These are phyloP conservation scores for Rhodotorula toruloides DNA, from an alignment of 768 basidiomycete species.

Conservation along the genomic window DNA sequence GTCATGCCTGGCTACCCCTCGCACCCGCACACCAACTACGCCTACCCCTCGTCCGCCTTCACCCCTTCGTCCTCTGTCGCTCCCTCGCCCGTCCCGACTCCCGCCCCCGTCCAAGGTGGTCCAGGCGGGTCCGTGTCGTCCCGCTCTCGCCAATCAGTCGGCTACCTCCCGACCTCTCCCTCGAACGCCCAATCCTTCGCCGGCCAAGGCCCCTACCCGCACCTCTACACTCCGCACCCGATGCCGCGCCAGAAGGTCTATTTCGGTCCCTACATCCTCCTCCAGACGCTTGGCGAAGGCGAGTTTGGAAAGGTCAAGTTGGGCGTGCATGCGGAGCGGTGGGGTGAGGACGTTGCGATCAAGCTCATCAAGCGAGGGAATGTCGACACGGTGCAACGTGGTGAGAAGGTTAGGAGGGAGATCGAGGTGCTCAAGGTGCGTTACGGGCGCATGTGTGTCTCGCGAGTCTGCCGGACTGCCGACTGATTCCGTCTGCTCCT, in stretches of 20 bases:
- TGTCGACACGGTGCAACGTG: slow-evolving; percentile 71
- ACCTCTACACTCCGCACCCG: slow-evolving; percentile 38
- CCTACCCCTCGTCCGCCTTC: not conserved
- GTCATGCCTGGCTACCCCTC: slow-evolving; percentile 2
- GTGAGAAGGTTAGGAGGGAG: slow-evolving; percentile 94
- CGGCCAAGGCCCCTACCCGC: slow-evolving; percentile 34
- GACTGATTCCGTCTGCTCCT: slow-evolving; percentile 52
- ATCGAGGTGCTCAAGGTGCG: slow-evolving; percentile 91
- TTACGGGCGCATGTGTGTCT: slow-evolving; percentile 34
- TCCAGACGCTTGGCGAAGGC: slow-evolving; percentile 95
- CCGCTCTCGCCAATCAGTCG: slow-evolving; percentile 32
- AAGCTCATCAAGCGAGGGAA: slow-evolving; percentile 92
- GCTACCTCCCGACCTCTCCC: slow-evolving; percentile 20
- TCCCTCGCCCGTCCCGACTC: not conserved
- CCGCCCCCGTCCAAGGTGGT: not conserved
- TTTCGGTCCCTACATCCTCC: slow-evolving; percentile 89
- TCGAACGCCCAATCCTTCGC: not conserved
- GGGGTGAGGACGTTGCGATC: slow-evolving; percentile 97
- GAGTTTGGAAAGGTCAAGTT: slow-evolving; percentile 99
- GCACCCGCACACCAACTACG: too few species aligned
- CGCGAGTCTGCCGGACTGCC: not conserved
- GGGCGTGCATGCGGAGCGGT: slow-evolving; percentile 76
- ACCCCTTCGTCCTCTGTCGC: not conserved
- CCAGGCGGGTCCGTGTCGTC: slow-evolving; percentile 31
- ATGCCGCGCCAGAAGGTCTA: slow-evolving; percentile 47